Percentiles rank a stretch among this genome's conserved stretches.
phyloP scores from a whole-genome alignment of 768 basidiomycete genomes.

The Agrocybe chaxingu region DNA sequence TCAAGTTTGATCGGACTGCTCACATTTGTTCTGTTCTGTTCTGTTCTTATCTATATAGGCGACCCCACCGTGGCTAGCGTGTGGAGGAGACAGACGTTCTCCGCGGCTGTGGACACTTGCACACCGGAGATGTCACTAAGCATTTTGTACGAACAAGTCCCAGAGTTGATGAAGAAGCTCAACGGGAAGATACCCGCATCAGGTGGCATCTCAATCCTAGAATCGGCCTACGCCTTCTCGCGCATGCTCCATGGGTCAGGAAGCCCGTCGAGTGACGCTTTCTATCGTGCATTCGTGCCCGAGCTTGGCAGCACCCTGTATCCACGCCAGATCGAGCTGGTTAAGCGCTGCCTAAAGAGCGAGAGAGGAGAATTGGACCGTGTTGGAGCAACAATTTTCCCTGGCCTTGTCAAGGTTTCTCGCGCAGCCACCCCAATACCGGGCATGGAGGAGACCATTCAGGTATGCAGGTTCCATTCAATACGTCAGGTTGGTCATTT shows the following conservation, averaged over 20 bases:
- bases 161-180: conserved; percentile 57
- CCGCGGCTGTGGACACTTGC: conserved; percentile 77
- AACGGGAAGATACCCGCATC: conserved; percentile 37
- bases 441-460: conserved; percentile 46
- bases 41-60: conserved; percentile 36
- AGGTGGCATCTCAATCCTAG: conserved; percentile 57
- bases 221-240: conserved; percentile 75
- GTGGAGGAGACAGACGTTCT: conserved; percentile 88
- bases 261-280: conserved; percentile 62
- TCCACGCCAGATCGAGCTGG: conserved; percentile 78
- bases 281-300: conserved; percentile 85
- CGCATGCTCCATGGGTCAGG: conserved; percentile 81
- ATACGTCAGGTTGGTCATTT: conserved; percentile 7
- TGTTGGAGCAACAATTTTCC: conserved; percentile 85
- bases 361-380: conserved; percentile 71
- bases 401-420: conserved; percentile 81
- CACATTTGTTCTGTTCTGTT: not conserved
- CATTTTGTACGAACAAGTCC: conserved; percentile 72
- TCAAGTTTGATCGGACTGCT: not conserved
- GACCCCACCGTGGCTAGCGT: conserved; percentile 87
- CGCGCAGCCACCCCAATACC: conserved; percentile 30
- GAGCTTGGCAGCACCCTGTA: conserved; percentile 74
- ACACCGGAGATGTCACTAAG: conserved; percentile 65
- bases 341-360: conserved; percentile 76
- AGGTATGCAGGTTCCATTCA: conserved; percentile 29